Base-by-base conservation (phyloP, 371 early-diverging fungal genomes). In the Mortierella sp. region DNA sequence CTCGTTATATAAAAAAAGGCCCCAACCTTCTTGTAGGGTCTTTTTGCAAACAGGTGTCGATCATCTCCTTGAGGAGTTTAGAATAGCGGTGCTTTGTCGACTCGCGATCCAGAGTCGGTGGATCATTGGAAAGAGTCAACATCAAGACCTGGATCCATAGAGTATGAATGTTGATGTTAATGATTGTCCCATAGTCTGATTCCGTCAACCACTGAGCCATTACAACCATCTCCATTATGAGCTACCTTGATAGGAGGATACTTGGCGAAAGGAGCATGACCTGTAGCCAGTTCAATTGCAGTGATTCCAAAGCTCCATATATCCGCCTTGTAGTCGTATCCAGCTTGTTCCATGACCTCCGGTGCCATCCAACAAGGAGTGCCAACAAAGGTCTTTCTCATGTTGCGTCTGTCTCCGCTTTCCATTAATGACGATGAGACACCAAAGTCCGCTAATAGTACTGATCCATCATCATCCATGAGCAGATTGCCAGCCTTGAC, bases 301-400 rank as follows among this genome's bases (percentile, higher is more conserved):
- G 95, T 95, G 42, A 96, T 95, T 54, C 97, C 97, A 82, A 96
- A 93, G 58, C 91, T 91, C 95, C 96, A 96, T 56, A 95, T 94
- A 76, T 96, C 97, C 0, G 95, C 96, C 79, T 93, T 93, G 71
- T 87, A 91, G 67, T 94, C 92, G 79, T 96, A 95, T 9, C 90
- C 93, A 8, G 87, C 85, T 70, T 70, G 86, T 41, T 82, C 82
- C 85, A 86, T 84, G 27, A 83, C 82, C 61, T 87, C 93, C 14
- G 93, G 93, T 12, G 95, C 96, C 94, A 96, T 96, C 94, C 94
- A 94, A 13, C 94, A 94, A 18, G 94, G 95, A 60, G 94, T 94
- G 18, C 95, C 96, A 14, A 94, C 96, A 89, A 95, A 96, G 0
- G 96, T 96, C 81, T 92, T 94, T 65, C 96, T 76, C 72, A 87